Base-by-base conservation (phyloP, 2,329 filamentous ascomycete genomes). In the Diplodia mutila region DNA sequence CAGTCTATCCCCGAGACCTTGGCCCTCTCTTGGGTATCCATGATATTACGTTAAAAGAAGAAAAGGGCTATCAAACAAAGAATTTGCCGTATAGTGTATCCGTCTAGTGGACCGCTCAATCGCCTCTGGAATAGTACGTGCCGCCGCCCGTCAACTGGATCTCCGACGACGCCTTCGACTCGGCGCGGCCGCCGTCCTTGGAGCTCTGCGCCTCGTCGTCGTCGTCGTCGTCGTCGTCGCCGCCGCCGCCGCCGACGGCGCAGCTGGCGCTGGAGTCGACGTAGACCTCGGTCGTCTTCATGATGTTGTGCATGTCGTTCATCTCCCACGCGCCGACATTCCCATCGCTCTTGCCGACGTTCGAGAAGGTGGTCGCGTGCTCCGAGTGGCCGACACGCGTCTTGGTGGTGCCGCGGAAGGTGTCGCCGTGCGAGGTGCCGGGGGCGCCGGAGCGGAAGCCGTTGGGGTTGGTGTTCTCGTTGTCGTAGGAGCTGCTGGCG, bases 231-330 rank as follows among this genome's bases (percentile, higher is more conserved):
- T n/a, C n/a, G n/a, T n/a, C n/a, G n/a, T n/a, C n/a, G 34, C 53
- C 8, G 18, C 14, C n/a, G n/a, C n/a, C n/a, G n/a, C n/a, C n/a
- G n/a, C n/a, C n/a, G n/a, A n/a, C n/a, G n/a, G n/a, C n/a, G 25
- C 39, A 29, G 42, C n/a, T 25, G 37, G 32, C 21, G 39, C 23
- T 61, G 12, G 39, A 49, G 25, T 32, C 27, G 16, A 61, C 39
- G 42, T 49, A 61, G 23, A 61, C 27, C 18, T 61, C 57, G 14
- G 57, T 61, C 23, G 39, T 61, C 57, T 61, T 61, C 39, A 61
- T 48, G 57, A 49, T 61, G n/a, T 61, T 49, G 25, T 37, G 34
- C 34, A 49, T 32, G 42, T 61, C 39, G 25, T 14, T 34, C 57
- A 61, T 48, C n/a, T 61, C 57, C 39, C 39, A 61, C 25, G 27